Conservation (phyloP, 2,329 filamentous ascomycete genomes). For the Fusarium secorum region DNA sequence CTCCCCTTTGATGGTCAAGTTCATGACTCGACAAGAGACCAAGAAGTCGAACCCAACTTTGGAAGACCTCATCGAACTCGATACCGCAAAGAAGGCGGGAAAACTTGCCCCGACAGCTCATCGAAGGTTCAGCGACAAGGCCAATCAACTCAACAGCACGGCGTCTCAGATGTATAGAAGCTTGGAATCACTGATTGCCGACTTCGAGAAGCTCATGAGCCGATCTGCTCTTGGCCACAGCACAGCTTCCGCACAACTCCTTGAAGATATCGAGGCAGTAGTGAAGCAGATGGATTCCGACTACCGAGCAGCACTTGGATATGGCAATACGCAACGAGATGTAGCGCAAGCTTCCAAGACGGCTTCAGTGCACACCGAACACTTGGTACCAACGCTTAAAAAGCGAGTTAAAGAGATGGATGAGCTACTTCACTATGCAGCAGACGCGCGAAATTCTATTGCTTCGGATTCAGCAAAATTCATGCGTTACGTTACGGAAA, state of each 20-base stretch:
- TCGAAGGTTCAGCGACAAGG: constrained; percentile 66
- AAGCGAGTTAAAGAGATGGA: constrained; percentile 68
- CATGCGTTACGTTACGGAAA: constrained; percentile 82
- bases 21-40: constrained; percentile 63
- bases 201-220: constrained; percentile 66
- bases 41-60: constrained; percentile 65
- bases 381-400: constrained; percentile 65
- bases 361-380: constrained; percentile 69
- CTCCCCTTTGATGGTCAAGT: constrained; percentile 69
- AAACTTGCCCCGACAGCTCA: constrained; percentile 67
- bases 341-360: constrained; percentile 69
- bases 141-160: constrained; percentile 67
- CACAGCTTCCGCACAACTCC: constrained; percentile 71
- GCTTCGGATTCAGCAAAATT: constrained; percentile 72
- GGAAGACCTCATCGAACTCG: constrained; percentile 78
- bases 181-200: constrained; percentile 67
- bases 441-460: constrained; percentile 72
- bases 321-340: constrained; percentile 69
- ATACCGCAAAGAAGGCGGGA: constrained; percentile 76
- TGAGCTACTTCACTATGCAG: constrained; percentile 64
- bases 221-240: constrained; percentile 65
- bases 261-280: constrained; percentile 86
- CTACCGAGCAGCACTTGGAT: constrained; percentile 77
- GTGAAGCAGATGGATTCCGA: constrained; percentile 88
- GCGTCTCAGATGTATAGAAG: constrained; percentile 67